Percentiles rank a stretch among this genome's conserved stretches.
Evolutionary conservation across 169 alveolate species (phyloP).

Genomic region (Ophryocystis elektroscirrha): DNA sequence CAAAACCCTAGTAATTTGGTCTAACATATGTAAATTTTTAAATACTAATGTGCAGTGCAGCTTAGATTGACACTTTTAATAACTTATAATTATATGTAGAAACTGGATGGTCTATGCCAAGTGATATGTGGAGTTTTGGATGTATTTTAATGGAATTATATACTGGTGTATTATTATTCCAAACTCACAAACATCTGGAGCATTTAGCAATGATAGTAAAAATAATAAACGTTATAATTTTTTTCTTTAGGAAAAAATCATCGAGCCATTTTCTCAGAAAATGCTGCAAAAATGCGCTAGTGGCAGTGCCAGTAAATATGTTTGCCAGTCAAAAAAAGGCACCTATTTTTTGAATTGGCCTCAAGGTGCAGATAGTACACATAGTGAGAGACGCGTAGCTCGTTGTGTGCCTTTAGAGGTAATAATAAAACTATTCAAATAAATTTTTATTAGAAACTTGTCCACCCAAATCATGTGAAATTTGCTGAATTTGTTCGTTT

Average conservation of each 20-base stretch:
- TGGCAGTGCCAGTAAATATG: background rate
- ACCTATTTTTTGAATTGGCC: background rate
- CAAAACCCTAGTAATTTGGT: no score
- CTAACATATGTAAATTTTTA: no score
- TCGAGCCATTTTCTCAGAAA: background rate
- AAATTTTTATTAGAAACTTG: no score
- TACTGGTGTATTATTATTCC: slow-evolving; percentile 52
- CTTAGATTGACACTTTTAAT: no score
- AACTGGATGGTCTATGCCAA: slow-evolving; percentile 48
- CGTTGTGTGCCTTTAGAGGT: background rate
- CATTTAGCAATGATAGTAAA: slow-evolving; percentile 62
- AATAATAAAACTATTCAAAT: background rate
- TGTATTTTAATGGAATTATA: slow-evolving; percentile 59
- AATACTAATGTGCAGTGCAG: no score
- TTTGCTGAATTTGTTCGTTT: no score
- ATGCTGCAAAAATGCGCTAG: background rate
- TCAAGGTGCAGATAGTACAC: background rate
- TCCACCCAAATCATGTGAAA: no score
- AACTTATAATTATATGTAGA: no score
- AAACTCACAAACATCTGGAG: slow-evolving; percentile 56
- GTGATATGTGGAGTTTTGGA: slow-evolving; percentile 70
- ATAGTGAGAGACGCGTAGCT: background rate
- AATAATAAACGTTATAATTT: no score
- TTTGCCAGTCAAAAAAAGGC: background rate
- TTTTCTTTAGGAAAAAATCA: no score